Base-by-base conservation (phyloP, 2,329 filamentous ascomycete species). In the Immersiporthe knoxdaviesiana region DNA sequence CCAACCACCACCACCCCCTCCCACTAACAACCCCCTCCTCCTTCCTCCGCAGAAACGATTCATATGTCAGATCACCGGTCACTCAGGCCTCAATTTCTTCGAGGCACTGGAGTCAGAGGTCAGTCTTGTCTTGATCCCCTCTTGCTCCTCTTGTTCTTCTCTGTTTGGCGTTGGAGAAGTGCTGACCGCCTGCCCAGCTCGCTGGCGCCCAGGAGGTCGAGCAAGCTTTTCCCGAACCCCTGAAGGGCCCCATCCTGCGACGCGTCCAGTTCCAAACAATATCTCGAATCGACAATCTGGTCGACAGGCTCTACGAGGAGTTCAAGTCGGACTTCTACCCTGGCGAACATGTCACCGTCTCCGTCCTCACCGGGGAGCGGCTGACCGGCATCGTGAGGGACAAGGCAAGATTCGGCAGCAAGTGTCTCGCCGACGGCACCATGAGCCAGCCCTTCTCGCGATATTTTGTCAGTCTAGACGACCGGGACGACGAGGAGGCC, bases 41-140 rank as follows among this genome's bases (percentile, higher is more conserved):
- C 11, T 16, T 6, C 27, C 27, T 24, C 39, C 63, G 58, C 74
- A 95, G 90, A 92, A 90, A 77, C 90, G 91, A 67, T 99, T 98
- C 79, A 97, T 97, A 71, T 97, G 97, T 80, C 92, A 97, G 78
- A 97, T 98, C 73, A 97, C 94, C 16, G 96, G 96, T 66, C 95
- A 97, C 79, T 97, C 94, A 39, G 91, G 91, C 66, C 84, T 97
- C 73, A 95, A 89, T 3, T 99, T 97, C 80, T 97, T 97, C 76
- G 93, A 97, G 74, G 96, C 96, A 35, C 87, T 95, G 39, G 90
- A 92, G 79, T 97, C 93, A 81, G 94, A 97, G 88, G 93, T 97
- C 86, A 73, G 90, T 63, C 32, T 37, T 60, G 27, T 83, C 14
- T 62, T n/a, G 44, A 47, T 21, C 24, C 27, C 47, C 65, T 35